Evolutionary conservation across 441 rosid genomes (phyloP), one percentile per base, ranked within the genome.

Genomic region (Croton setiger): DNA sequence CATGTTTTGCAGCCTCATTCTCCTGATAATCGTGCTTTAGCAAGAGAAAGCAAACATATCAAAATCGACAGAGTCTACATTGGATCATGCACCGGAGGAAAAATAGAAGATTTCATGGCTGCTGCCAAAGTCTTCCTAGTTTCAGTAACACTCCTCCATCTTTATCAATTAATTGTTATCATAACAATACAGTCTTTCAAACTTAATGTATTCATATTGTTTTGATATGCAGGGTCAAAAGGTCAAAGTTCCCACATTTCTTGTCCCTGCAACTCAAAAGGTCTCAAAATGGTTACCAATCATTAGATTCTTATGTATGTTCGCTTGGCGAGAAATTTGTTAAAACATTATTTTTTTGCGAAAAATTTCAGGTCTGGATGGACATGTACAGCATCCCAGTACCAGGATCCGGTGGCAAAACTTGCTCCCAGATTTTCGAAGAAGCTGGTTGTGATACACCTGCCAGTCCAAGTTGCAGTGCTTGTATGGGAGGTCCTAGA

Each of bases 41-140:
- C 98, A 74, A 92, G 99, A 82, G 98, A 94, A 82, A 92, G 98
- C 87, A 88, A 92, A 85, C 96, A 94, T 81, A 94, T 94, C 76
- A 94, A 94, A 84, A 90, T 94, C 54, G 98, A 94, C 83, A 83
- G 99, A 78, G 98, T 92, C 59, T 94, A 92, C 71, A 94, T 94
- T 20, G 99, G 99, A 73, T 94, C 99, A 63, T 94, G 98, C 79
- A 94, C 99, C 8, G 98, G 99, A 66, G 99, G 99, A 39, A 94
- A 94, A 80, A 88, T 96, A 0, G 99, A 94, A 76, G 99, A 90
- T 76, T 94, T 94, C 67, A 76, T 94, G 75, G 98, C 99, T 67
- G 98, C 90, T 55, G 98, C 99, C 54, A 88, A 86, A 89, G 89
- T 94, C 55, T 83, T 94, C 71, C 78, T 82, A 33, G 94, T 89